These are phyloP conservation scores for Metschnikowia gelsemii DNA, from an alignment of 805 yeast genomes.

Conservation along the genomic window DNA sequence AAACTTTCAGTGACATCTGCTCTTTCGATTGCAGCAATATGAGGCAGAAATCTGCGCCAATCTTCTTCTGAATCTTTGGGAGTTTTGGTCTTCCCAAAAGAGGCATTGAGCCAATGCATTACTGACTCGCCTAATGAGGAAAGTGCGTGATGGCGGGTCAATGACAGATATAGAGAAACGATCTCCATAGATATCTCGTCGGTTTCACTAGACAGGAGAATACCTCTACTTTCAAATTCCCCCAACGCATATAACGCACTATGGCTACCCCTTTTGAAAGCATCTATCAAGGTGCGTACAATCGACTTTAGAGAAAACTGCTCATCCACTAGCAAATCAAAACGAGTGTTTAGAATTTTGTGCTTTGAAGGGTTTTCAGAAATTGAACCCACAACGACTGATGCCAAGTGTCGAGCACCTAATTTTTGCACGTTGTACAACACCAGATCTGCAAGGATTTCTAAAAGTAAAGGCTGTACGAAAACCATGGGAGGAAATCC, in stretches of 20 bases:
- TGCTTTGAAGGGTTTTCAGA: too few relatives aligned
- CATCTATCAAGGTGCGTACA: background rate
- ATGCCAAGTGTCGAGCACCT: conserved; percentile 39
- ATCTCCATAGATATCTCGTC: background rate
- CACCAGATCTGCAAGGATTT: conserved; percentile 35
- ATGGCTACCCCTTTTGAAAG: background rate
- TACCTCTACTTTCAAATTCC: conserved; percentile 1
- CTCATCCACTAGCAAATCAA: too few relatives aligned
- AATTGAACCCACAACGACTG: background rate
- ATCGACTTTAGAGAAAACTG: too few relatives aligned
- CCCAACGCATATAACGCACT: conserved; percentile 15
- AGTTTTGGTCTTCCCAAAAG: background rate
- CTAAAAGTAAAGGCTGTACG: conserved; percentile 29
- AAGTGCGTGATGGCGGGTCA: background rate
- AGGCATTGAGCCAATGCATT: conserved; percentile 14
- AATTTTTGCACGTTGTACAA: conserved; percentile 39
- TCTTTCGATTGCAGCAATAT: conserved; percentile 7
- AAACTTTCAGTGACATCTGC: conserved; percentile 9
- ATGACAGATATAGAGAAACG: background rate
- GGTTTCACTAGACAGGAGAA: background rate
- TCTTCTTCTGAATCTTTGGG: too few relatives aligned
- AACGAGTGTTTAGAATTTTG: too few relatives aligned
- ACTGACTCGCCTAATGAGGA: conserved; percentile 11
- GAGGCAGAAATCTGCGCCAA: background rate
- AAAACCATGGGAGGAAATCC: conserved; percentile 31